Percentiles rank a stretch among this genome's conserved stretches.
These are phyloP conservation scores for Tulasnella sp. DNA, from an alignment of 768 basidiomycete species.

Conservation along the genomic window DNA sequence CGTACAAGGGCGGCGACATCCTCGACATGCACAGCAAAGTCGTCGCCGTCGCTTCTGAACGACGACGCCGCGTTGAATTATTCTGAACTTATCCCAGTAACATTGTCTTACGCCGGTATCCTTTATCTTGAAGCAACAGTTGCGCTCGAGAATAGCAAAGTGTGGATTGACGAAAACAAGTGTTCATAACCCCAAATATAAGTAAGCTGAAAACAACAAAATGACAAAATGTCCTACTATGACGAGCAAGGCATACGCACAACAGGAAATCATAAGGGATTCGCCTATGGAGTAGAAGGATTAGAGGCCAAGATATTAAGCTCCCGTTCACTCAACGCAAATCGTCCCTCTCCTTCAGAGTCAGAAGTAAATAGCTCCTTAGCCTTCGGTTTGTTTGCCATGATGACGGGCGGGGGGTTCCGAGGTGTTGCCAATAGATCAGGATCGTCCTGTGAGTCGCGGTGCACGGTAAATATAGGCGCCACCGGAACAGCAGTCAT, in stretches of 20 bases:
- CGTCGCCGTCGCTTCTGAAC: slow-evolving; percentile 13
- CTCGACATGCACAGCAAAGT: slow-evolving; percentile 22
- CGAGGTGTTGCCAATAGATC: background rate
- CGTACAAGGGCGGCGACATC: slow-evolving; percentile 40
- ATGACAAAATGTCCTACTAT: no score
- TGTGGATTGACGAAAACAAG: no score
- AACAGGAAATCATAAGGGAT: no score
- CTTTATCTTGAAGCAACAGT: no score
- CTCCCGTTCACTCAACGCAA: slow-evolving; percentile 5
- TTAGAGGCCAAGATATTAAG: background rate
- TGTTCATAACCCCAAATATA: no score
- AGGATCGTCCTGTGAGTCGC: background rate
- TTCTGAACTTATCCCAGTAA: no score
- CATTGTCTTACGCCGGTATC: no score
- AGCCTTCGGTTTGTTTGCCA: background rate
- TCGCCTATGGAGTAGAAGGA: no score
- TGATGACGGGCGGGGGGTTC: background rate
- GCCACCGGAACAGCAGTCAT: background rate
- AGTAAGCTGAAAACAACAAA: no score
- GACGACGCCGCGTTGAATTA: slow-evolving; percentile 1
- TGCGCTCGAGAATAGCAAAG: no score
- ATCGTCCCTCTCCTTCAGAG: background rate
- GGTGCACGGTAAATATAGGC: background rate
- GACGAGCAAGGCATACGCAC: no score
- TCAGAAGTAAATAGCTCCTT: background rate